Percentiles rank a stretch among this genome's conserved stretches.
phyloP scores from a whole-genome alignment of 257 asterid species.

The Scutellaria barbata region DNA sequence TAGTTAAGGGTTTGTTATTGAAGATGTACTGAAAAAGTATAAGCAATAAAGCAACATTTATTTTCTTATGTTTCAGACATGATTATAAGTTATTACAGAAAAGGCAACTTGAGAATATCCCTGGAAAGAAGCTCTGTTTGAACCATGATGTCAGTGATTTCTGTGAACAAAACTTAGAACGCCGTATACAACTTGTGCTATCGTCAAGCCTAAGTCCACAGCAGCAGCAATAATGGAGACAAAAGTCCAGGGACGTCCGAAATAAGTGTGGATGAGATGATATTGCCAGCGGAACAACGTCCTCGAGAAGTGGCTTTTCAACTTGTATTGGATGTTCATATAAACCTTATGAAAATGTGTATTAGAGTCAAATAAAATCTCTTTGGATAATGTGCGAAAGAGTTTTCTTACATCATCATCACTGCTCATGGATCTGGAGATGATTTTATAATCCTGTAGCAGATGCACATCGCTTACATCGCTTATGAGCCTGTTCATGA shows the following conservation, averaged over 20 bases:
- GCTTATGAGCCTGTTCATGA: constrained; percentile 47
- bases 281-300: constrained; percentile 37
- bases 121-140: background rate
- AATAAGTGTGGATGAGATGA: constrained; percentile 42
- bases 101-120: background rate
- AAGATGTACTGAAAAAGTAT: background rate
- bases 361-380: constrained; percentile 31
- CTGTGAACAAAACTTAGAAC: constrained; percentile 25
- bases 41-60: background rate
- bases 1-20: background rate
- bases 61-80: background rate
- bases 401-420: constrained; percentile 47
- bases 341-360: constrained; percentile 27
- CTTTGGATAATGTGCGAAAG: constrained; percentile 43
- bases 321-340: constrained; percentile 4
- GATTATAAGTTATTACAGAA: too few relatives aligned
- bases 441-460: constrained; percentile 35
- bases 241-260: constrained; percentile 50
- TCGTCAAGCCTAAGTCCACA: constrained; percentile 47
- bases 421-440: constrained; percentile 41
- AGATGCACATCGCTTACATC: constrained; percentile 45
- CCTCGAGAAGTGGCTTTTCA: constrained; percentile 34
- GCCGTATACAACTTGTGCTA: constrained; percentile 38
- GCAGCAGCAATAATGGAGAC: constrained; percentile 51
- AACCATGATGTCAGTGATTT: background rate